Evolutionary conservation across 2,329 filamentous ascomycete genomes (phyloP), one percentile per base, ranked within the genome.

Genomic region (Paraphoma chrysanthemicola): DNA sequence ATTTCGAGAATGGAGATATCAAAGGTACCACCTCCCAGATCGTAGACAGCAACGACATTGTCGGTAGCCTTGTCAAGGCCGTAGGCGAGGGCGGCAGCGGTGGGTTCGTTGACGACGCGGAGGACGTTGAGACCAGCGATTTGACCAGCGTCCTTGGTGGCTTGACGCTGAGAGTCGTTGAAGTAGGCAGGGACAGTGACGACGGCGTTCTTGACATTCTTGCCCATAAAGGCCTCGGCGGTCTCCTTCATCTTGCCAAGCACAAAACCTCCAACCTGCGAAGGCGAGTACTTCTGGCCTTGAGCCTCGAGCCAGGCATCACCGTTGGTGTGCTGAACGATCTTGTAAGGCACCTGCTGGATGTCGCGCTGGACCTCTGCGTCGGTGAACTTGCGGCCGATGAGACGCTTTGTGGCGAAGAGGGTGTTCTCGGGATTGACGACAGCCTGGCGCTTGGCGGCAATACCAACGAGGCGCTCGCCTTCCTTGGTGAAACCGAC

Each of bases 171-270:
- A 59, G 92, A 93, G 81, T 98, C 93, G 82, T 98, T 98, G 88
- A 98, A 98, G 86, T 98, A 98, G 72, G 93, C 93, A 63, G 93
- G 93, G 38, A 97, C 93, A 60, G 94, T 98, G 70, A 98, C 94
- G 60, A 98, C 94, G 71, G 93, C 94, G 78, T 98, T 97, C 87
- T 96, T 95, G 74, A 96, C 83, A 59, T 88, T 87, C 85, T 93
- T 96, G 82, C 90, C 88, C 66, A 97, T 87, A 83, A 96, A 97
- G 61, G 90, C 85, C 85, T 97, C 93, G 66, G 94, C 94, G 50
- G 94, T 98, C 86, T 97, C 94, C 88, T 96, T 97, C 94, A 97
- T 97, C 88, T 98, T 97, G 80, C 93, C 90, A 72, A 98, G 87
- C 67, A 97, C 86, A 80, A 97, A 97, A 76, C 93, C 94, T 86